phyloP scores from a whole-genome alignment of 805 yeast species.

The Huiozyma naganishii region DNA sequence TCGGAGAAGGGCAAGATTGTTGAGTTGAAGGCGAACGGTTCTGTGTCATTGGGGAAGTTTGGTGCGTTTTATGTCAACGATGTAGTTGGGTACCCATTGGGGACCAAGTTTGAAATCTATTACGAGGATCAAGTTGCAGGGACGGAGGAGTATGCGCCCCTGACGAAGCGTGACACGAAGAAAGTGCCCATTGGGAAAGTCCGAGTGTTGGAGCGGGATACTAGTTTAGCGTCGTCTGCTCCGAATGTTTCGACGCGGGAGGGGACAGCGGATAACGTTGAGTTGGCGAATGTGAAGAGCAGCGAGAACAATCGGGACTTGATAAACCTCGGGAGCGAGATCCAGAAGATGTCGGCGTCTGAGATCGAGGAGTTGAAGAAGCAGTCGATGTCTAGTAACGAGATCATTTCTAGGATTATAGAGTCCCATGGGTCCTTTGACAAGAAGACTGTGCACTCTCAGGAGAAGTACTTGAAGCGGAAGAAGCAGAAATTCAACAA shows the following conservation, averaged over 20 bases:
- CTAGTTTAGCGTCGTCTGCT: neutral
- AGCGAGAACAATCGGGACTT: slow-evolving; percentile 58
- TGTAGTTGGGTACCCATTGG: slow-evolving; percentile 72
- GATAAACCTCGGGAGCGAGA: slow-evolving; percentile 53
- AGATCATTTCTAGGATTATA: slow-evolving; percentile 71
- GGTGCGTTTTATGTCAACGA: slow-evolving; percentile 72
- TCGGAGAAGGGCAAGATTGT: slow-evolving; percentile 69
- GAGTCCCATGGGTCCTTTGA: slow-evolving; percentile 79
- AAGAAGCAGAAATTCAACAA: slow-evolving; percentile 86
- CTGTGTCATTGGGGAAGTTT: slow-evolving; percentile 77
- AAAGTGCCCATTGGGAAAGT: slow-evolving; percentile 21
- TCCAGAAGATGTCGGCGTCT: slow-evolving; percentile 64
- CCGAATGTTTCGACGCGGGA: neutral
- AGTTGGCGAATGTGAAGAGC: slow-evolving; percentile 19
- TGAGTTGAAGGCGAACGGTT: slow-evolving; percentile 48
- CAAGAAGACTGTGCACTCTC: slow-evolving; percentile 80
- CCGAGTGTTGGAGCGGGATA: slow-evolving; percentile 8
- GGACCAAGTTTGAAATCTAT: slow-evolving; percentile 78
- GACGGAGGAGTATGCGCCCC: slow-evolving; percentile 1
- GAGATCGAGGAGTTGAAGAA: slow-evolving; percentile 79
- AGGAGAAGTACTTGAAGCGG: slow-evolving; percentile 82
- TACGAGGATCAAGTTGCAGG: slow-evolving; percentile 25
- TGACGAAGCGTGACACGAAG: slow-evolving; percentile 11
- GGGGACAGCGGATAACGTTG: slow-evolving; percentile 16
- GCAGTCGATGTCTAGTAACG: slow-evolving; percentile 59